These are phyloP conservation scores for Globisporangium heterothallicum DNA, from an alignment of 352 stramenopile genomes.

Conservation along the genomic window DNA sequence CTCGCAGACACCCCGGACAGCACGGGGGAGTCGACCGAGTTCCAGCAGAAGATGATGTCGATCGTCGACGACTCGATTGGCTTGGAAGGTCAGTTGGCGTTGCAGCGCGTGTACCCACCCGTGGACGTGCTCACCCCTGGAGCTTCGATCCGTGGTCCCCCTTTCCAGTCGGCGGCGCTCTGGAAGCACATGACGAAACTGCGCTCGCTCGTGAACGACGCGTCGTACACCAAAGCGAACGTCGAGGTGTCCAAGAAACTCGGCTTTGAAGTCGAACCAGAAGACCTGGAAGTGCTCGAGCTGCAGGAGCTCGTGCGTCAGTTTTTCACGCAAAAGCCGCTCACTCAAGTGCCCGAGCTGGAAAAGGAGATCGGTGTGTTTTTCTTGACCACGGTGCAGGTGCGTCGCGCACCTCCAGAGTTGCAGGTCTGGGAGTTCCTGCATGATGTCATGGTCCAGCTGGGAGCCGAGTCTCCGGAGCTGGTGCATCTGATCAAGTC, in stretches of 20 bases:
- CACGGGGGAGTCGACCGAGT: conserved; percentile 38
- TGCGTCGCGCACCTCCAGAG: conserved; percentile 32
- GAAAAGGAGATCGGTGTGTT: conserved; percentile 53
- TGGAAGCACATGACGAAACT: conserved; percentile 62
- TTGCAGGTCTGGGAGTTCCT: conserved; percentile 54
- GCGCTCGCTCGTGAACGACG: conserved; percentile 57
- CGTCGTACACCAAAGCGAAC: conserved; percentile 50
- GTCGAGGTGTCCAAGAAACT: conserved; percentile 52
- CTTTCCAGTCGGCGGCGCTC: conserved; percentile 70
- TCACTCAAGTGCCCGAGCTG: conserved; percentile 18
- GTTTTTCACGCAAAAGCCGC: conserved; percentile 61
- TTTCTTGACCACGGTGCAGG: conserved; percentile 46
- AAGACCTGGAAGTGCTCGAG: conserved; percentile 65
- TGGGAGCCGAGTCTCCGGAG: conserved; percentile 39
- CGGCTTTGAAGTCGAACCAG: conserved; percentile 71
- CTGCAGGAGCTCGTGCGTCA: conserved; percentile 64
- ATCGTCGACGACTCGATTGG: conserved; percentile 69
- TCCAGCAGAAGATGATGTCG: conserved; percentile 60
- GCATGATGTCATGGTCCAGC: conserved; percentile 18
- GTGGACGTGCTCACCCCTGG: conserved; percentile 62
- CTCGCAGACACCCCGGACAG: conserved; percentile 61
- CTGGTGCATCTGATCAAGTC: conserved; percentile 46
- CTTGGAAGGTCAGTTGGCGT: conserved; percentile 41
- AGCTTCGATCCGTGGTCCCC: conserved; percentile 56
- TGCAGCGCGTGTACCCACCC: conserved; percentile 60